These are phyloP conservation scores for Martiniozyma abietophila DNA, from an alignment of 805 yeast genomes.

Conservation along the genomic window DNA sequence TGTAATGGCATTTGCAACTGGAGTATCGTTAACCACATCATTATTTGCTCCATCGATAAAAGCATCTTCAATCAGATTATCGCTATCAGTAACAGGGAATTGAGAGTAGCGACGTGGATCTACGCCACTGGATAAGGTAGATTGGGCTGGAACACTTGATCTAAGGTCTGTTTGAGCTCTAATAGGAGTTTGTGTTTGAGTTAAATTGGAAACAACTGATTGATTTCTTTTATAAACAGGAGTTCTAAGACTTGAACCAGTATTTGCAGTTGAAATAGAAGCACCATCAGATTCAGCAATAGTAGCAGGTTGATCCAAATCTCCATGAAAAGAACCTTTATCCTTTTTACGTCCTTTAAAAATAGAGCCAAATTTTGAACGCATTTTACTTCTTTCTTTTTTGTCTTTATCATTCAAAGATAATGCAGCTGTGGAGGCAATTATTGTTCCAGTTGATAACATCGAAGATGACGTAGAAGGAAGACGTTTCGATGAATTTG, in stretches of 20 bases:
- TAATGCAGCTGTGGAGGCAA: conserved; percentile 5
- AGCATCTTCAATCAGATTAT: too few species aligned
- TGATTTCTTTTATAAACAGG: conserved; percentile 9
- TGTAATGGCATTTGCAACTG: too few species aligned
- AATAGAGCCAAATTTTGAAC: conserved; percentile 68
- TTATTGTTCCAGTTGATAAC: conserved; percentile 9
- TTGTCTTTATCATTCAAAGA: conserved; percentile 8
- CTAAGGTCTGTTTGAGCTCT: too few species aligned
- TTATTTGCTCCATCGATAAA: too few species aligned
- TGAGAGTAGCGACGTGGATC: too few species aligned
- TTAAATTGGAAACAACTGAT: conserved; percentile 8
- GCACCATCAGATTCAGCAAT: conserved; percentile 27
- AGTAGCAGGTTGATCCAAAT: conserved; percentile 12
- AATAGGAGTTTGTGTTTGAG: too few species aligned
- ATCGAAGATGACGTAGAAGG: conserved; percentile 10
- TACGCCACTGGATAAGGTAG: too few species aligned
- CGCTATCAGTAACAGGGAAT: neutral
- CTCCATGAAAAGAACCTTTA: conserved; percentile 22
- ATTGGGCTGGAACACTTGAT: neutral
- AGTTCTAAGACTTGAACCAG: conserved; percentile 5
- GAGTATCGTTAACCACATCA: too few species aligned
- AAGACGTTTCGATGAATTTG: conserved; percentile 6
- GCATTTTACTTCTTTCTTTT: conserved; percentile 33
- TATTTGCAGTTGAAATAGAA: conserved; percentile 20
- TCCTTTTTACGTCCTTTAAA: conserved; percentile 41